These are phyloP conservation scores for Pseudogymnoascus sp. DNA, from an alignment of 2,329 filamentous ascomycete genomes.

Conservation along the genomic window DNA sequence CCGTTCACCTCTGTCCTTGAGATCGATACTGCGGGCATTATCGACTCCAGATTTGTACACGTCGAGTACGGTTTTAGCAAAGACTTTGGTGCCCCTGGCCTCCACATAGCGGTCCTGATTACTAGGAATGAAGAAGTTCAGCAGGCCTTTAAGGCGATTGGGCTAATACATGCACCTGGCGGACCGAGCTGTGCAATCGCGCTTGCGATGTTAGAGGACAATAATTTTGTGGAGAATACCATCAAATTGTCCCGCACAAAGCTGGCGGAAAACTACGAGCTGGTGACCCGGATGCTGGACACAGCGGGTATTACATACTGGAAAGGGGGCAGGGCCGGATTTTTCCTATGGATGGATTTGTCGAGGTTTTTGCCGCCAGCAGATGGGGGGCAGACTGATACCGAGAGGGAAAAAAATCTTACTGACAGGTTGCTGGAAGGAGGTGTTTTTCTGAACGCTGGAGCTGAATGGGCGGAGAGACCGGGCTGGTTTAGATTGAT, in stretches of 20 bases:
- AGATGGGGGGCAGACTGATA: constrained; percentile 13
- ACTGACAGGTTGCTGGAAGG: constrained; percentile 31
- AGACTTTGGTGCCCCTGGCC: constrained; percentile 38
- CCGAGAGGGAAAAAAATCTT: constrained; percentile 10
- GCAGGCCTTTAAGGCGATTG: constrained; percentile 30
- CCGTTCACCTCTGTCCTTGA: constrained; percentile 43
- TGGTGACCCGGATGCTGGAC: constrained; percentile 31
- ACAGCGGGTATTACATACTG: constrained; percentile 37
- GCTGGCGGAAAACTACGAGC: constrained; percentile 34
- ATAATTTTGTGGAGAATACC: constrained; percentile 37
- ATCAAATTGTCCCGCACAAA: constrained; percentile 32
- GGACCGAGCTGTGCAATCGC: constrained; percentile 36
- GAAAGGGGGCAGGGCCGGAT: constrained; percentile 42
- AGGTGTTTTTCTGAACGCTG: constrained; percentile 43
- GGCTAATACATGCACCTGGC: constrained; percentile 40
- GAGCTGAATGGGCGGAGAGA: constrained; percentile 35
- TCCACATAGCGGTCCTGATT: constrained; percentile 30
- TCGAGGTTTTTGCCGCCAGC: constrained; percentile 32
- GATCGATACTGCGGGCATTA: constrained; percentile 34
- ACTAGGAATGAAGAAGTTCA: constrained; percentile 28
- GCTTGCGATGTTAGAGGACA: constrained; percentile 38
- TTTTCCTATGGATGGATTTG: constrained; percentile 49
- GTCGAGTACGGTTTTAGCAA: constrained; percentile 27
- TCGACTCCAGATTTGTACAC: constrained; percentile 38
- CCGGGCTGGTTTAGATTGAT: constrained; percentile 47